These are phyloP conservation scores for Vitis hybrid DNA, from an alignment of 177 flowering plant genomes.

Conservation along the genomic window DNA sequence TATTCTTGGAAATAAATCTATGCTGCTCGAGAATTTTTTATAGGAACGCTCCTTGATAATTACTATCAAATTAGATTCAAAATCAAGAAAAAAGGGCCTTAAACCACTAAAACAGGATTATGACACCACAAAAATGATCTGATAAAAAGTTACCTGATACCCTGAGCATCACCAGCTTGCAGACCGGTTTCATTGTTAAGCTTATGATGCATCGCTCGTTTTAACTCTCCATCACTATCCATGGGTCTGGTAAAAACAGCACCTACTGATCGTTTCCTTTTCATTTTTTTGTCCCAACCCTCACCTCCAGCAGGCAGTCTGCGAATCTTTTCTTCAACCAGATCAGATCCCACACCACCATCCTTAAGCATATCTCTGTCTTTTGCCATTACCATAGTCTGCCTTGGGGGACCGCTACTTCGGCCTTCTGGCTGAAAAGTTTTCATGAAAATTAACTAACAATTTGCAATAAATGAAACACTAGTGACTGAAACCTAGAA, in stretches of 20 bases:
- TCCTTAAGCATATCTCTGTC: constrained; percentile 64
- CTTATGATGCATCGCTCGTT: constrained; percentile 54
- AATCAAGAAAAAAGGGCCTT: no score
- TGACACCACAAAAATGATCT: no score
- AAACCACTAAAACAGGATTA: no score
- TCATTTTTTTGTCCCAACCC: constrained; percentile 90
- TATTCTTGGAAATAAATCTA: no score
- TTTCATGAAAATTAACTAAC: neutral
- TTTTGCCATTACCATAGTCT: constrained; percentile 43
- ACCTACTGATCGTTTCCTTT: constrained; percentile 82
- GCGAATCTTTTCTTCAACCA: constrained; percentile 71
- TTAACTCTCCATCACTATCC: constrained; percentile 62
- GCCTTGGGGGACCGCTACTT: constrained; percentile 41
- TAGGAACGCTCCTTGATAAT: no score
- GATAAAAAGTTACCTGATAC: constrained; percentile 46
- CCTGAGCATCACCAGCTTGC: constrained; percentile 53
- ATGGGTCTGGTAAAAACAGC: constrained; percentile 43
- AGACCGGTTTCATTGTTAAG: constrained; percentile 47
- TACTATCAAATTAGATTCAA: no score
- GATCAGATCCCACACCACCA: constrained; percentile 47
- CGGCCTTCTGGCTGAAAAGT: constrained; percentile 63
- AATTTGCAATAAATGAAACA: no score
- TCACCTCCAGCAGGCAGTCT: constrained; percentile 80
- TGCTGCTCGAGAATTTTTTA: no score
- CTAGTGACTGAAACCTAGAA: neutral